These are phyloP conservation scores for Cryptococcus sp. DNA, from an alignment of 1,284 basidiomycete species.

Conservation along the genomic window DNA sequence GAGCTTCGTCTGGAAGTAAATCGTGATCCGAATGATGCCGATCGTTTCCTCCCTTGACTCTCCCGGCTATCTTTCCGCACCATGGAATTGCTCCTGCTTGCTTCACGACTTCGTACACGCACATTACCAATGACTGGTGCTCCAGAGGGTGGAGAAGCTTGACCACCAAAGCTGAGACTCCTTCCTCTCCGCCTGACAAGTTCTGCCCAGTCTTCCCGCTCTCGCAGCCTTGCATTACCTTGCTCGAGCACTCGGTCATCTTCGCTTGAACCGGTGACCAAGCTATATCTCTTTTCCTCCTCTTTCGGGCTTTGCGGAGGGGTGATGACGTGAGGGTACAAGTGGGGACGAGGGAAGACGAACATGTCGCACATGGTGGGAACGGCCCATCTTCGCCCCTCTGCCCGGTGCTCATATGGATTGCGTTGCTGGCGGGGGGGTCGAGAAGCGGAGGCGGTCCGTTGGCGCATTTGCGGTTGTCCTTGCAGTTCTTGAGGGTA, in stretches of 20 bases:
- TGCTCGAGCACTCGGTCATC: slow-evolving; percentile 22
- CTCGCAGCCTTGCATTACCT: slow-evolving; percentile 19
- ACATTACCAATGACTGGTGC: slow-evolving; percentile 32
- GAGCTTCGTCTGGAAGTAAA: slow-evolving; percentile 10
- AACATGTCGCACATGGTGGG: slow-evolving; percentile 44
- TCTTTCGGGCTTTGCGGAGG: slow-evolving; percentile 36
- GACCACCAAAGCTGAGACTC: slow-evolving; percentile 27
- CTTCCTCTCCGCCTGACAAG: slow-evolving; percentile 26
- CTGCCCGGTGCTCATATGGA: slow-evolving; percentile 11
- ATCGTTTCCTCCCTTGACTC: slow-evolving; percentile 12
- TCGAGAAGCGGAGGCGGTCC: slow-evolving; percentile 22
- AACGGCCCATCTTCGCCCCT: slow-evolving; percentile 27
- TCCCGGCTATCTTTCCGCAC: slow-evolving; percentile 1
- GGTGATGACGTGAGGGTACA: slow-evolving; percentile 43
- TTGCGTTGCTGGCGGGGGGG: slow-evolving; percentile 3
- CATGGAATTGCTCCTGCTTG: slow-evolving; percentile 12
- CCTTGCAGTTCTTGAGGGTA: background rate
- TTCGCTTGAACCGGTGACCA: slow-evolving; percentile 2
- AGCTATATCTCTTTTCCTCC: background rate
- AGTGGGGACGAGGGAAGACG: slow-evolving; percentile 39
- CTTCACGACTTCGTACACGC: slow-evolving; percentile 22
- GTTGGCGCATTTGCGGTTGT: slow-evolving; percentile 8
- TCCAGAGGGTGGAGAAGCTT: slow-evolving; percentile 17
- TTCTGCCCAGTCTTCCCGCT: slow-evolving; percentile 37
- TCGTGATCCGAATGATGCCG: slow-evolving; percentile 12